Evolutionary conservation across 495 filamentous ascomycete species (phyloP), one percentile per base, ranked within the genome.

Genomic region (Tuber calosporum): DNA sequence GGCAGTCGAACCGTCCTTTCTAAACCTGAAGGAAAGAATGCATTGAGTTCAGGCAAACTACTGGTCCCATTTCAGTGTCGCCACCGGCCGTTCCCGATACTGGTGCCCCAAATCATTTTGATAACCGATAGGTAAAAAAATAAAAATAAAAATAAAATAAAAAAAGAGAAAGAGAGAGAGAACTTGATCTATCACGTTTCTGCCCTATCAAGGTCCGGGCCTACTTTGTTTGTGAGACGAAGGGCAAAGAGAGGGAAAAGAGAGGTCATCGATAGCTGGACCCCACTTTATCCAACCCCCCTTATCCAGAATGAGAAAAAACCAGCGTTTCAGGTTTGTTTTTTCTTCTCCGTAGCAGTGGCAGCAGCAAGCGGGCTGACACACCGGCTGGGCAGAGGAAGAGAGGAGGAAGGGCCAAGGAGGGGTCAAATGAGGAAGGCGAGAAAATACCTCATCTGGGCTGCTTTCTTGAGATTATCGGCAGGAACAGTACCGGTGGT

Each of bases 141-240:
- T n/a, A n/a, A n/a, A n/a, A n/a, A n/a, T n/a, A n/a, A n/a, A n/a
- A n/a, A n/a, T n/a, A n/a, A n/a, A n/a, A n/a, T n/a, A n/a, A n/a
- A n/a, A 41, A 41, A 41, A 11, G 40, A n/a, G n/a, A n/a, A n/a
- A n/a, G n/a, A n/a, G n/a, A n/a, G n/a, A n/a, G n/a, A 40, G 42
- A 43, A 20, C 15, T 15, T 43, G 15, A 43, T n/a, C n/a, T 43
- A 43, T 20, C 8, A n/a, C 45, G 9, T n/a, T 53, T 1, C 45
- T 77, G 37, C 74, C 76, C 76, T 78, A 78, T 78, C 76, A 71
- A 76, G 70, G 76, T 77, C 68, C 39, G 40, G 62, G 62, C 74
- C 71, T 69, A 45, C 74, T 43, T 70, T 69, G 42, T 43, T 70
- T 69, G 42, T 68, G 38, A 77, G 76, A 73, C 76, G 13, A 62